These are phyloP conservation scores for Euphrasia confusa DNA, from an alignment of 257 asterid genomes.

Conservation along the genomic window DNA sequence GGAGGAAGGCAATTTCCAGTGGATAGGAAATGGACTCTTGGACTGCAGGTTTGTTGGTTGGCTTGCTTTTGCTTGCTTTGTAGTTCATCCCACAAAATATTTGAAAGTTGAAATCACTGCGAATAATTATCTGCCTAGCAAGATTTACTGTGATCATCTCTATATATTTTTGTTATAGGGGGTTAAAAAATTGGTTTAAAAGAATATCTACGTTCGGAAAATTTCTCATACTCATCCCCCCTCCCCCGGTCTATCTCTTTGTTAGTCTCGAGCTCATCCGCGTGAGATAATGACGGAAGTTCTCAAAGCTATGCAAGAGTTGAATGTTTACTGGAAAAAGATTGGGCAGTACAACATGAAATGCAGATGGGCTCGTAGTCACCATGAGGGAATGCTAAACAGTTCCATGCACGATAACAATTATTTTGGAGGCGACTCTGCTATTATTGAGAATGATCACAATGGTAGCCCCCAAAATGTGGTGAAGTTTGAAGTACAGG, in stretches of 20 bases:
- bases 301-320: conserved; percentile 76
- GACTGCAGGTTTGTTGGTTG: conserved; percentile 72
- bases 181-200: neutral
- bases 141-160: neutral
- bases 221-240: no score
- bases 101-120: no score
- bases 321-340: conserved; percentile 80
- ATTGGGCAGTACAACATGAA: conserved; percentile 89
- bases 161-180: no score
- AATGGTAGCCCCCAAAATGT: conserved; percentile 38
- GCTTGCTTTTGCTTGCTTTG: conserved; percentile 11
- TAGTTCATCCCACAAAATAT: neutral
- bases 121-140: neutral
- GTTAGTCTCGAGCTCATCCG: conserved; percentile 86
- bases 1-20: conserved; percentile 56
- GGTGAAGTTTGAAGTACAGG: conserved; percentile 94
- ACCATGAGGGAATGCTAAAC: conserved; percentile 33
- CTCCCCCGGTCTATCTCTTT: neutral
- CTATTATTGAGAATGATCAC: conserved; percentile 51
- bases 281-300: conserved; percentile 94
- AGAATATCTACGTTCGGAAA: neutral
- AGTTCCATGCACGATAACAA: conserved; percentile 42
- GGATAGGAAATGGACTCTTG: conserved; percentile 94
- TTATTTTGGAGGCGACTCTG: conserved; percentile 54
- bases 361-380: conserved; percentile 65